Evolutionary conservation across 441 rosid species (phyloP).

Genomic region (Melastoma candidum): DNA sequence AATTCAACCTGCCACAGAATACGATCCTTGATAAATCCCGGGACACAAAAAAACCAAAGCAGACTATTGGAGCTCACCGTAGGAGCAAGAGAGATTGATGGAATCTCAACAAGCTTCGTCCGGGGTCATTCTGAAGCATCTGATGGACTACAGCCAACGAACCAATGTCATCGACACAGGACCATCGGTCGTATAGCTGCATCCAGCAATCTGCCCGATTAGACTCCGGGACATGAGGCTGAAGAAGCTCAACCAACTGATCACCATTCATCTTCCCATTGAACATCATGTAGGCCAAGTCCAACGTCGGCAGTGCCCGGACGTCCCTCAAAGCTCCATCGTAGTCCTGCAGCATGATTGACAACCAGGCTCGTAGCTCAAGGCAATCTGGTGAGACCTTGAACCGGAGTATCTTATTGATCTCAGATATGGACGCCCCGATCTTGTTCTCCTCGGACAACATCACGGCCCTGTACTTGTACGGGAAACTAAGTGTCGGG

Average conservation of each 20-base stretch:
- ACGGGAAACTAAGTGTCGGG: slow-evolving; percentile 83
- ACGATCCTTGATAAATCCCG: not conserved
- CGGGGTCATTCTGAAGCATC: slow-evolving; percentile 85
- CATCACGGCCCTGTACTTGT: slow-evolving; percentile 68
- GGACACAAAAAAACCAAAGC: not conserved
- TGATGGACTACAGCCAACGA: slow-evolving; percentile 88
- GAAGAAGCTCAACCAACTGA: slow-evolving; percentile 60
- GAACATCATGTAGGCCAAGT: slow-evolving; percentile 73
- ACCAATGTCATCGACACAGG: slow-evolving; percentile 92
- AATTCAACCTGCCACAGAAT: slow-evolving; percentile 55
- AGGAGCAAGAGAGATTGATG: slow-evolving; percentile 94
- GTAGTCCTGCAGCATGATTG: slow-evolving; percentile 63
- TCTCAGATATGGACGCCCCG: slow-evolving; percentile 63
- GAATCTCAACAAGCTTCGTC: slow-evolving; percentile 78
- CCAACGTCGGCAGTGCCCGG: slow-evolving; percentile 75
- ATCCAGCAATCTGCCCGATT: slow-evolving; percentile 96
- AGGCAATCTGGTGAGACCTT: slow-evolving; percentile 79
- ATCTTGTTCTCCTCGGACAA: slow-evolving; percentile 60
- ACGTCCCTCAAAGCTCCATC: slow-evolving; percentile 76
- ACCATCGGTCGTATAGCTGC: slow-evolving; percentile 94
- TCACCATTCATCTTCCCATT: slow-evolving; percentile 63
- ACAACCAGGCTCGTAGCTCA: slow-evolving; percentile 91
- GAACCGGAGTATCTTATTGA: slow-evolving; percentile 70
- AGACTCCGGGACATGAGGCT: slow-evolving; percentile 67
- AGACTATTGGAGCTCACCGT: slow-evolving; percentile 24